Percentiles rank a stretch among this genome's conserved stretches.
These are phyloP conservation scores for Aspergillus eucalypticola DNA, from an alignment of 2,329 filamentous ascomycete genomes.

Conservation along the genomic window DNA sequence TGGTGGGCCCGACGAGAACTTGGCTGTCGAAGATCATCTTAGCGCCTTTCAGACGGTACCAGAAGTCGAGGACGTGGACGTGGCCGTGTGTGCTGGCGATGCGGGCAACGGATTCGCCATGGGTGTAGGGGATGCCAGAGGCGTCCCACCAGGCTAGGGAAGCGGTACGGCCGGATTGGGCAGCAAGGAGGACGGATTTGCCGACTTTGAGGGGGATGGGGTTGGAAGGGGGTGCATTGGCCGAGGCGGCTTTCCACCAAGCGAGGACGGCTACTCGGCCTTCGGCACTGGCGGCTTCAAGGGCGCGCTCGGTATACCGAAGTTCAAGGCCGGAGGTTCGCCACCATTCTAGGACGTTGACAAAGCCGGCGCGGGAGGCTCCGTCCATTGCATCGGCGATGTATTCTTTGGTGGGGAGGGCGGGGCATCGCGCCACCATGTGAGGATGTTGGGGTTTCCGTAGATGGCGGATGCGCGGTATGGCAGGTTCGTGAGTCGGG, in stretches of 20 bases:
- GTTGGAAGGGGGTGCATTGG: slow-evolving; percentile 56
- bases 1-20: slow-evolving; percentile 82
- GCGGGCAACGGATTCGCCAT: slow-evolving; percentile 79
- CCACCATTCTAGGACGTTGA: slow-evolving; percentile 91
- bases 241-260: slow-evolving; percentile 82
- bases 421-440: slow-evolving; percentile 86
- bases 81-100: slow-evolving; percentile 83
- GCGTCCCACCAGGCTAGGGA: slow-evolving; percentile 87
- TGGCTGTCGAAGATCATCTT: slow-evolving; percentile 81
- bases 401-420: slow-evolving; percentile 84
- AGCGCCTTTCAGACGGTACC: slow-evolving; percentile 72
- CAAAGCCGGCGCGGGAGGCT: slow-evolving; percentile 80
- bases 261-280: slow-evolving; percentile 84
- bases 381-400: slow-evolving; percentile 81
- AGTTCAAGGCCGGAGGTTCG: slow-evolving; percentile 75
- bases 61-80: slow-evolving; percentile 78
- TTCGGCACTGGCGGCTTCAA: slow-evolving; percentile 83
- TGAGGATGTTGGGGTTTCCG: slow-evolving; percentile 77
- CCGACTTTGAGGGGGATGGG: slow-evolving; percentile 71
- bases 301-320: slow-evolving; percentile 80
- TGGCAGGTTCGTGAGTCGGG: slow-evolving; percentile 76
- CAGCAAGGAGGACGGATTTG: slow-evolving; percentile 78
- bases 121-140: slow-evolving; percentile 74
- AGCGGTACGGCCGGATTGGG: slow-evolving; percentile 75
- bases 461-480: slow-evolving; percentile 88